phyloP scores from a whole-genome alignment of 2,329 filamentous ascomycete species.

The Tolypocladium capitatum region DNA sequence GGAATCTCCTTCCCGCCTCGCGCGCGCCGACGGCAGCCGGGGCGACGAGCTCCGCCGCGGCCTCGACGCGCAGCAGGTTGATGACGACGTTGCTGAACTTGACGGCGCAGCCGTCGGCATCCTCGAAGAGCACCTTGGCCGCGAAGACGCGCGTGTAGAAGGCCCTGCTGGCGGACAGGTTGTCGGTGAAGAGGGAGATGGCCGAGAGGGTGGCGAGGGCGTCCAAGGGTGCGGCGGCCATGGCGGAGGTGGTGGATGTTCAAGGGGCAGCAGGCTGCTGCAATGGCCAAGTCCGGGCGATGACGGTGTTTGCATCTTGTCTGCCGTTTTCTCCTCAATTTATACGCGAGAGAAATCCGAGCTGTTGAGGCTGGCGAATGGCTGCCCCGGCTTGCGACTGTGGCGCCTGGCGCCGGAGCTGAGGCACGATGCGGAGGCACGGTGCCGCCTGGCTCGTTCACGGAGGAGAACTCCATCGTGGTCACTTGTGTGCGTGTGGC shows the following conservation, averaged over 20 bases:
- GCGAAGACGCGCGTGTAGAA: constrained; percentile 5
- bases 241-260: not conserved
- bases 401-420: not conserved
- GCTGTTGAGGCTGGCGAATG: not conserved
- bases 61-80: constrained; percentile 2
- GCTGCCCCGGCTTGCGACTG: not conserved
- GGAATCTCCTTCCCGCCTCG: not conserved
- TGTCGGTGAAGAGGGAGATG: constrained; percentile 5
- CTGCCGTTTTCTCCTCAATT: not conserved
- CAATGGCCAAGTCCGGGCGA: too few species aligned
- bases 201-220: not conserved
- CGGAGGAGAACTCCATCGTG: not conserved
- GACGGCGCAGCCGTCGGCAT: constrained; percentile 5
- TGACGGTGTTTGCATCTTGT: too few species aligned
- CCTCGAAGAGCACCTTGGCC: constrained; percentile 4
- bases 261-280: too few species aligned
- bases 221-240: not conserved
- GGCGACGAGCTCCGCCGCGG: constrained; percentile 1
- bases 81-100: constrained; percentile 5
- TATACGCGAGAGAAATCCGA: not conserved
- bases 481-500: not conserved
- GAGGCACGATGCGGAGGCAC: too few species aligned
- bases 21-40: not conserved
- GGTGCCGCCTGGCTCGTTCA: not conserved
- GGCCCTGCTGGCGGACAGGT: not conserved